These are phyloP conservation scores for Phytophthora constricta DNA, from an alignment of 352 stramenopile species.

Conservation along the genomic window DNA sequence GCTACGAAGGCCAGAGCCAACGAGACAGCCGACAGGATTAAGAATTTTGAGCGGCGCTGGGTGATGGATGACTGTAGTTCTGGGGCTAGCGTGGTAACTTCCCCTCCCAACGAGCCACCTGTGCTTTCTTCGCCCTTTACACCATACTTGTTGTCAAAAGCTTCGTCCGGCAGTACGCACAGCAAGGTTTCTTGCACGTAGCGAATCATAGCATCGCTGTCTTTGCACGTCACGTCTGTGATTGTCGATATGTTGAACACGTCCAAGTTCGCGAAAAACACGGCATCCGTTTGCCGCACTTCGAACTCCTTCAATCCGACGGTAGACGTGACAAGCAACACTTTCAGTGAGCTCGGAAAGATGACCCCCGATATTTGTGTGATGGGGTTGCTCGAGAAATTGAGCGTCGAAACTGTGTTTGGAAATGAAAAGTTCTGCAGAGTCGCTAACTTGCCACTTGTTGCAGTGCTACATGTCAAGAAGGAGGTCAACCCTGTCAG, in stretches of 20 bases:
- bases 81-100: background rate
- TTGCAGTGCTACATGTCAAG: constrained; percentile 16
- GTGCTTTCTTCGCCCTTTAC: constrained; percentile 9
- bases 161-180: constrained; percentile 46
- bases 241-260: constrained; percentile 43
- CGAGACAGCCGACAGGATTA: constrained; percentile 27
- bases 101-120: constrained; percentile 10
- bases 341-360: constrained; percentile 37
- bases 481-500: background rate
- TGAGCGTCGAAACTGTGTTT: constrained; percentile 37
- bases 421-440: constrained; percentile 47
- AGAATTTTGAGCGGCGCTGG: constrained; percentile 44
- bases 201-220: constrained; percentile 30
- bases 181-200: constrained; percentile 54
- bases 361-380: constrained; percentile 37
- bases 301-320: constrained; percentile 49
- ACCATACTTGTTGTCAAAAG: constrained; percentile 46
- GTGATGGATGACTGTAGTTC: constrained; percentile 30
- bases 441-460: constrained; percentile 34
- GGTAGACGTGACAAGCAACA: constrained; percentile 32
- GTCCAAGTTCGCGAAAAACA: constrained; percentile 31
- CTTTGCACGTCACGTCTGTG: constrained; percentile 43
- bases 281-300: constrained; percentile 41
- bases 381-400: constrained; percentile 47
- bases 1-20: constrained; percentile 30